Evolutionary conservation across 2,329 filamentous ascomycete genomes (phyloP).

Genomic region (Neonectria punicea): DNA sequence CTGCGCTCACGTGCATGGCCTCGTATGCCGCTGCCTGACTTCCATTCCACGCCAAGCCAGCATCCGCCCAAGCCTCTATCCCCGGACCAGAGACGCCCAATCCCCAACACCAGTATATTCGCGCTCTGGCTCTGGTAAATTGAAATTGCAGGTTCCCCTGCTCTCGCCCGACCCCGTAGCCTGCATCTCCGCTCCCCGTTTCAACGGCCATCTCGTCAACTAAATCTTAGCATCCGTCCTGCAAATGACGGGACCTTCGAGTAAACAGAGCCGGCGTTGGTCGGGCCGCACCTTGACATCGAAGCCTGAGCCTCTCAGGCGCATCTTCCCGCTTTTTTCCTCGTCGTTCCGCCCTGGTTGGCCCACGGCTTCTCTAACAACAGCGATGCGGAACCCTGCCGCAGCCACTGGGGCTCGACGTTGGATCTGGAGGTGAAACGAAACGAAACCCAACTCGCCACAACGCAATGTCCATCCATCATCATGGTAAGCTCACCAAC

Average conservation of each 20-base stretch:
- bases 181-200: conserved; percentile 10
- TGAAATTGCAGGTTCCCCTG: conserved; percentile 13
- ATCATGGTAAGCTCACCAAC: not conserved
- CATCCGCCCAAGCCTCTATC: not conserved
- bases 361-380: conserved; percentile 6
- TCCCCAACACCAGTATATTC: not conserved
- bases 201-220: conserved; percentile 8
- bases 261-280: not conserved
- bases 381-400: conserved; percentile 9
- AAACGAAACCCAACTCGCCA: conserved; percentile 12
- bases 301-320: conserved; percentile 2
- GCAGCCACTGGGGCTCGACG: conserved; percentile 6
- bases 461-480: not conserved
- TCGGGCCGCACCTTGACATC: not conserved
- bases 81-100: not conserved
- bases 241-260: not conserved
- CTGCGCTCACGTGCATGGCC: not conserved
- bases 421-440: conserved; percentile 24
- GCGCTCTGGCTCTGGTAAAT: not conserved
- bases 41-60: not conserved
- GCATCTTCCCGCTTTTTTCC: not conserved
- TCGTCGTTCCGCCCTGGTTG: not conserved
- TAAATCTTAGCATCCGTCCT: not conserved
- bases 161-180: not conserved
- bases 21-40: not conserved